Evolutionary conservation across 306 rosid genomes (phyloP).

Genomic region (Psophocarpus tetragonolobus): DNA sequence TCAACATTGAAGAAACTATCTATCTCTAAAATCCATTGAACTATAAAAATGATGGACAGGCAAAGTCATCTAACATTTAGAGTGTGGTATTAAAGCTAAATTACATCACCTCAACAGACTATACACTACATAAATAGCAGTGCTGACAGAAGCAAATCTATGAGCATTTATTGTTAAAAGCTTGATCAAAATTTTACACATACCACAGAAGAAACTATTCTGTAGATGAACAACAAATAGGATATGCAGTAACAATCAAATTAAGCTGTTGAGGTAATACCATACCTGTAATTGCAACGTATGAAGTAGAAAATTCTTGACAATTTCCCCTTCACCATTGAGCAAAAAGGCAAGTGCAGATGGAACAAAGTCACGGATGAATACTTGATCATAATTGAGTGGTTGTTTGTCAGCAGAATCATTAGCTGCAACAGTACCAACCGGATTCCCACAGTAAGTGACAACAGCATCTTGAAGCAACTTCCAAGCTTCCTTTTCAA

Average conservation of each 20-base stretch:
- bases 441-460: conserved; percentile 74
- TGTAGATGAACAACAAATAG: background rate
- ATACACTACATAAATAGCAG: background rate
- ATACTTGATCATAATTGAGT: conserved; percentile 88
- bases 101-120: background rate
- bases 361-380: conserved; percentile 86
- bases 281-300: conserved; percentile 88
- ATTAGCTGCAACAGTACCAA: conserved; percentile 92
- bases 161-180: background rate
- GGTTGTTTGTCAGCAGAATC: conserved; percentile 71
- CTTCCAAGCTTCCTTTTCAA: conserved; percentile 81
- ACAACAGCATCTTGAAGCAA: conserved; percentile 71
- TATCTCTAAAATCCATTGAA: conserved; percentile 21
- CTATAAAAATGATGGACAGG: background rate
- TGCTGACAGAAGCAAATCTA: background rate
- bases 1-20: background rate
- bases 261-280: background rate
- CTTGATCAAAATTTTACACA: background rate
- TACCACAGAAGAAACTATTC: background rate
- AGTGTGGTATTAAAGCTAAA: conserved; percentile 12
- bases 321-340: conserved; percentile 82
- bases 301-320: conserved; percentile 85
- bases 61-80: background rate
- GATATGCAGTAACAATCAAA: conserved; percentile 18
- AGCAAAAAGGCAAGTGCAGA: conserved; percentile 89